A percentile compares a stretch with the other conserved stretches of the same genome.
Conservation (phyloP, 2,329 filamentous ascomycete genomes). For the Phoma sp. region DNA sequence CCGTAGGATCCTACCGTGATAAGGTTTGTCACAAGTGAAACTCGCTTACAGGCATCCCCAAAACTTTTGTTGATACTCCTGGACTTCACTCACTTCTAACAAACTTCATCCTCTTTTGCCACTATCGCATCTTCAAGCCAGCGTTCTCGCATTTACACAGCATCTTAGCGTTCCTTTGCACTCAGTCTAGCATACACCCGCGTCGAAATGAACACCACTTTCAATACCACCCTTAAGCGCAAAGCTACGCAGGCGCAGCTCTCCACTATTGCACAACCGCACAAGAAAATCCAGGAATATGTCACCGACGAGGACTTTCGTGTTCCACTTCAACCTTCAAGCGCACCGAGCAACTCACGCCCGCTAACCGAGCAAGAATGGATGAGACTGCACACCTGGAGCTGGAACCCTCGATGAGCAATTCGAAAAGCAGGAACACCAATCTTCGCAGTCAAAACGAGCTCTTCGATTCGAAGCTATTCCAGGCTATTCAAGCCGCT, state of each 20-base stretch:
- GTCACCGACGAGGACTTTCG: slow-evolving; percentile 18
- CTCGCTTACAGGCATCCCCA: slow-evolving; percentile 17
- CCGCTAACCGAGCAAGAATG: slow-evolving; percentile 14
- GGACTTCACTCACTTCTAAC: not conserved
- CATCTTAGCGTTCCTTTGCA: not conserved
- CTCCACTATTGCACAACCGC: not conserved
- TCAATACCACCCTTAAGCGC: slow-evolving; percentile 16
- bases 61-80: slow-evolving; percentile 11
- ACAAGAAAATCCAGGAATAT: slow-evolving; percentile 15
- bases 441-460: too few species aligned
- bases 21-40: slow-evolving; percentile 15
- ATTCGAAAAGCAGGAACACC: too few species aligned
- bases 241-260: slow-evolving; percentile 16
- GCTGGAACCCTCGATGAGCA: slow-evolving; percentile 8
- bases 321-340: not conserved
- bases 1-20: slow-evolving; percentile 13
- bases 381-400: slow-evolving; percentile 15
- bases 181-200: not conserved
- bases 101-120: not conserved
- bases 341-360: slow-evolving; percentile 4
- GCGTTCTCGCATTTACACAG: not conserved
- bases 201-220: slow-evolving; percentile 5
- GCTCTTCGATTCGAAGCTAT: too few species aligned
- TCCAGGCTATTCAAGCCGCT: too few species aligned
- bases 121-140: not conserved